Evolutionary conservation across 805 yeast genomes (phyloP), one percentile per base, ranked within the genome.

Genomic region (Sugiyamaella mastotermitis): DNA sequence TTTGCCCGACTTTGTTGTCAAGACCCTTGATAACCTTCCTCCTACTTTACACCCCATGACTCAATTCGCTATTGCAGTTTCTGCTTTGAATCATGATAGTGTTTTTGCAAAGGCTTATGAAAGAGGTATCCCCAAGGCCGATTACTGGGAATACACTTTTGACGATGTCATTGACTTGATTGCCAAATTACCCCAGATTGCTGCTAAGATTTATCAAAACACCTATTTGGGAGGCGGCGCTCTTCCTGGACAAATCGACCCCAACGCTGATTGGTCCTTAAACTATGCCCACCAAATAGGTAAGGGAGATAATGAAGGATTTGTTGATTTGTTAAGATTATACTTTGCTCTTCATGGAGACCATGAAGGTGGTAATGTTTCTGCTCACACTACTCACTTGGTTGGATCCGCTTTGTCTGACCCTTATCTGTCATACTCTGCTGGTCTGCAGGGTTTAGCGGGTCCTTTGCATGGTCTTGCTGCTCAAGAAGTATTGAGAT

Each of bases 381-480:
- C 86, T 46, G 92, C 92, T 34, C 92, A 82, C 68, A 78, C 92
- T 49, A 82, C 92, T 42, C 90, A 83, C 65, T 67, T 82, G 58
- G 92, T 82, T 46, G 92, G 92, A 53, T 80, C 88, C 8, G 88
- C 92, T 30, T 69, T 82, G 48, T 75, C 85, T 21, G 79, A 84
- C 31, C 90, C 92, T 55, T 83, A 68, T 71, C 68, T 83, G 47
- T 79, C 88, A 28, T 68, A 78, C 43, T 80, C 92, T 40, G 88
- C 92, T 34, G 92, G 92, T 64, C 61, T 82, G 62, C 78, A 80
- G 65, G 92, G 92, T 63, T 70, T 82, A 51, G 92, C 92, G 41
- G 92, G 92, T 62, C 92, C 92, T 48, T 72, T 82, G 56, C 92
- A 82, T 63, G 92, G 92, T 47, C 79, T 85, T 66, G 92, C 92